Evolutionary conservation across 176 grass and related monocot genomes (phyloP), one percentile per base, ranked within the genome.

Genomic region (Neostapfia colusana): DNA sequence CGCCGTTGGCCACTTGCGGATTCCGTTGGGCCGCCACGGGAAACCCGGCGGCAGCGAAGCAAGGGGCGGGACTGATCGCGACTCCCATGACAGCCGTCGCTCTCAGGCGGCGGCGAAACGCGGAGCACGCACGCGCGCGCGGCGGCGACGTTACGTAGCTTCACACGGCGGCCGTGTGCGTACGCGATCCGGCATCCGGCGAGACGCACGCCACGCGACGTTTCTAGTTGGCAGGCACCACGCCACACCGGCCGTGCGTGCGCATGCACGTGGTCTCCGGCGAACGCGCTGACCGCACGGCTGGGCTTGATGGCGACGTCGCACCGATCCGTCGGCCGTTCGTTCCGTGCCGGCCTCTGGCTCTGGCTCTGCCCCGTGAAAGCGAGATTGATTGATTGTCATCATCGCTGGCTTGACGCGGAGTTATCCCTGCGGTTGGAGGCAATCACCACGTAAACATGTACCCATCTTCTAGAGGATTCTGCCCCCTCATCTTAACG

Each of bases 251-350:
- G 13, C 26, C 67, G 55, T 38, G 49, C 55, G 31, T 24, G 49
- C 55, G 24, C 25, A 20, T 55, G 66, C 57, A 67, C 42, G 82
- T 73, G 57, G 6, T 3, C 4, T 7, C 31, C 31, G 37, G 24
- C 38, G 72, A 41, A 43, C 65, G 70, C 37, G 65, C 35, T 71
- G 58, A 35, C 48, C 79, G 79, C 85, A 87, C 80, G 85, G 85
- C 73, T 87, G 80, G 74, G 68, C 79, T 17, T 37, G 80, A 83
- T 79, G 51, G 68, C 79, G 53, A 83, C 80, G 67, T 78, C 39
- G 5, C 85, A 86, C 78, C 84, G 37, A 26, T 70, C 53, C 13
- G 27, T 80, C 16, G 42, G 10, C 42, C 17, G 26, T 79, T 79
- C 10, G 31, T 31, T 31, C 31, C 2, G 31, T 31, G 3, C 31